A percentile compares a stretch with the other conserved stretches of the same genome.
Conservation (phyloP, 2,329 filamentous ascomycete genomes). For the Ascochyta clinopodiicola region DNA sequence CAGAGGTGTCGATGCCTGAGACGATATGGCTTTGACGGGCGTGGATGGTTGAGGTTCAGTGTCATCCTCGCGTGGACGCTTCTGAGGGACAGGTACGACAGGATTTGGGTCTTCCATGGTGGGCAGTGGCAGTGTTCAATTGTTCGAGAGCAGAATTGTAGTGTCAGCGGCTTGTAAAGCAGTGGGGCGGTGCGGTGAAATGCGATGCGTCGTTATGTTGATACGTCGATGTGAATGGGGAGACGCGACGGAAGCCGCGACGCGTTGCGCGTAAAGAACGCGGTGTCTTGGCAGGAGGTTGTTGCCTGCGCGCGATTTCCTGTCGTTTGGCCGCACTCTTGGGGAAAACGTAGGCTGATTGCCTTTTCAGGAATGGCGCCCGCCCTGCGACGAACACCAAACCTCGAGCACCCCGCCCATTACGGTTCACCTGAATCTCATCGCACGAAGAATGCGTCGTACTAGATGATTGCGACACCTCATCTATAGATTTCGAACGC, state of each 20-base stretch:
- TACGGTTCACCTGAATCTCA: background rate
- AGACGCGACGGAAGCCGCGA: slow-evolving; percentile 22
- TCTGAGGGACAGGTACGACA: slow-evolving; percentile 30
- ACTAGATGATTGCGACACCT: background rate
- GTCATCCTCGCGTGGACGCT: slow-evolving; percentile 45
- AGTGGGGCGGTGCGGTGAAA: background rate
- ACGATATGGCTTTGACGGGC: slow-evolving; percentile 35
- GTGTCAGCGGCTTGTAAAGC: background rate
- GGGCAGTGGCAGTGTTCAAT: background rate
- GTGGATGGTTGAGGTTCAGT: slow-evolving; percentile 33
- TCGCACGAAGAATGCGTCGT: background rate
- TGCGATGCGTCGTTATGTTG: background rate
- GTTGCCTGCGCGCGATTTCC: slow-evolving; percentile 8
- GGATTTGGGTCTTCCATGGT: slow-evolving; percentile 40
- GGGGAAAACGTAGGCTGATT: slow-evolving; percentile 22
- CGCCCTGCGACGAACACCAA: slow-evolving; percentile 9
- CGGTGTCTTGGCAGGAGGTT: slow-evolving; percentile 22
- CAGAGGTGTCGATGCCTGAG: slow-evolving; percentile 40
- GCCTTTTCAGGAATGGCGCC: slow-evolving; percentile 24
- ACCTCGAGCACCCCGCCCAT: background rate
- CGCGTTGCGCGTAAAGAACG: slow-evolving; percentile 36
- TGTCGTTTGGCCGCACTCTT: slow-evolving; percentile 19
- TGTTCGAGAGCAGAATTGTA: background rate
- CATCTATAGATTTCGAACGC: background rate
- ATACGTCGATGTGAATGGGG: background rate